Conservation (phyloP, 1,139 yeast species). For the Hansenula lynferdii region DNA sequence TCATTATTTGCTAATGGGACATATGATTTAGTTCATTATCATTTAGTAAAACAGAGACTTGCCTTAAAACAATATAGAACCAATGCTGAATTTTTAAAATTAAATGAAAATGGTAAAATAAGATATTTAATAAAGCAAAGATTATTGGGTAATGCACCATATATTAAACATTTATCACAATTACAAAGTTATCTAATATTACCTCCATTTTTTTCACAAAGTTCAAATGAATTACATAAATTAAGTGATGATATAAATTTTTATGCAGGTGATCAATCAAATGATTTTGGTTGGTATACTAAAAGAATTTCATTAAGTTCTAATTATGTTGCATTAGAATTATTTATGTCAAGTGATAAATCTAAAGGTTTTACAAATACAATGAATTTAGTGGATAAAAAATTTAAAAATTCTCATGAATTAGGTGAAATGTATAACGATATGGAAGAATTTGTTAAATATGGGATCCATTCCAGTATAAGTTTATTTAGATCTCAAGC, state of each 20-base stretch:
- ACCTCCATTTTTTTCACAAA: constrained; percentile 26
- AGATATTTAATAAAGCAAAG: constrained; percentile 53
- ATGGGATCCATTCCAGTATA: constrained; percentile 59
- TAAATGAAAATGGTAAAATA: constrained; percentile 30
- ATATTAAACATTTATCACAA: constrained; percentile 36
- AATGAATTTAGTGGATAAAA: constrained; percentile 55
- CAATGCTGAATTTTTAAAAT: constrained; percentile 24
- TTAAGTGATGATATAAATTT: constrained; percentile 81
- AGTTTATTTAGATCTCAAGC: constrained; percentile 71
- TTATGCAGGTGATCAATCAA: constrained; percentile 76
- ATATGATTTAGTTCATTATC: constrained; percentile 61
- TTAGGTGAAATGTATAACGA: constrained; percentile 58
- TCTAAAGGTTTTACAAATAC: constrained; percentile 55
- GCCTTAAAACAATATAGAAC: constrained; percentile 29
- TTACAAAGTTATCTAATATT: constrained; percentile 29
- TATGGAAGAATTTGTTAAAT: constrained; percentile 70
- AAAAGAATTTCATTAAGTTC: constrained; percentile 68
- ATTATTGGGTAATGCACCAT: constrained; percentile 55
- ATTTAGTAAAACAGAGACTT: constrained; percentile 54
- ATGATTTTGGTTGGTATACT: constrained; percentile 92
- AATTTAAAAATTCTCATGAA: constrained; percentile 48
- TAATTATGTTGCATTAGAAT: constrained; percentile 67
- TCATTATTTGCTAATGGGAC: constrained; percentile 54
- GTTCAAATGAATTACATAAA: constrained; percentile 60
- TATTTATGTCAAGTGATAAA: constrained; percentile 78